These are phyloP conservation scores for Saussurea involucrata DNA, from an alignment of 129 eudicot species.

Conservation along the genomic window DNA sequence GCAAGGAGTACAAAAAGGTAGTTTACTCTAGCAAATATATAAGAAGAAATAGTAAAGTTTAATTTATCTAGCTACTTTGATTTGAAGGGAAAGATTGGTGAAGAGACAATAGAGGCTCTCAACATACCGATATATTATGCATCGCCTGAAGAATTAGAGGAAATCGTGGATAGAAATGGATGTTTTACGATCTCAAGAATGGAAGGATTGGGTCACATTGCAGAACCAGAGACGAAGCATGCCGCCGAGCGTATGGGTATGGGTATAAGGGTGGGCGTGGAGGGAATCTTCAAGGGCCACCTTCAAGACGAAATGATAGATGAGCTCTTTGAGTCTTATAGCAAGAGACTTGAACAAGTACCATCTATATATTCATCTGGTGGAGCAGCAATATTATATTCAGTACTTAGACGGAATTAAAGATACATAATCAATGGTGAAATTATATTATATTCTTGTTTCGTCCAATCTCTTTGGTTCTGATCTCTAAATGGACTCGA, in stretches of 20 bases:
- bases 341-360: conserved; percentile 26
- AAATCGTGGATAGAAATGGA: conserved; percentile 19
- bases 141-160: conserved; percentile 31
- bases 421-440: background rate
- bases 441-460: too few relatives aligned
- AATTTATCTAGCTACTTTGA: background rate
- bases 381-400: conserved; percentile 22
- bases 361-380: conserved; percentile 16
- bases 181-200: conserved; percentile 24
- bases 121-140: conserved; percentile 32
- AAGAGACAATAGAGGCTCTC: conserved; percentile 27
- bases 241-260: conserved; percentile 14
- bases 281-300: conserved; percentile 16
- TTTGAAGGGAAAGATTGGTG: conserved; percentile 33
- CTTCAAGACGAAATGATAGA: conserved; percentile 33
- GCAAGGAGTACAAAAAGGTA: too few relatives aligned
- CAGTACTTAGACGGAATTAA: conserved; percentile 21
- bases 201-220: conserved; percentile 22
- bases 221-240: background rate
- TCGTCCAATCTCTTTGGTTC: too few relatives aligned
- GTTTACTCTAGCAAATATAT: background rate
- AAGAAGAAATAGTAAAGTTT: too few relatives aligned
- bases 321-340: conserved; percentile 24
- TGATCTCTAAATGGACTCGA: too few relatives aligned
- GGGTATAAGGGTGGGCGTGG: conserved; percentile 31